Evolutionary conservation across 805 yeast genomes (phyloP).

Genomic region (Ascoidea rubescens): DNA sequence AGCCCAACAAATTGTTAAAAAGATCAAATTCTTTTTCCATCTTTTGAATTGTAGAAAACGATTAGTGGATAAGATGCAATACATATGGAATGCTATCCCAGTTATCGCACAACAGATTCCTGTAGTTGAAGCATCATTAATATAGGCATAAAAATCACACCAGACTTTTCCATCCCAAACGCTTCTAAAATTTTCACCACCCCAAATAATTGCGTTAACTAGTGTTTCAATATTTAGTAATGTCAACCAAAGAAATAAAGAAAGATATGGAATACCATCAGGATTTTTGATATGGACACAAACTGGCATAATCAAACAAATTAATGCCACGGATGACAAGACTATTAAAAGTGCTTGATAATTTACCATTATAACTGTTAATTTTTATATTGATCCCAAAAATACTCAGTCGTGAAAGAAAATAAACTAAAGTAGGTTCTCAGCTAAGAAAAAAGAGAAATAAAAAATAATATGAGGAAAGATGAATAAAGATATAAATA

Average conservation of each 20-base stretch:
- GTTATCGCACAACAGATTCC: neutral
- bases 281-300: neutral
- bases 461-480: no score
- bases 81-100: neutral
- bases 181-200: neutral
- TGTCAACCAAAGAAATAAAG: neutral
- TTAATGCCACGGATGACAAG: neutral
- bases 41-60: neutral
- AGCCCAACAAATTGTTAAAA: neutral
- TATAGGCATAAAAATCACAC: neutral
- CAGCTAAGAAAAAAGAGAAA: no score
- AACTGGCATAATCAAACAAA: neutral
- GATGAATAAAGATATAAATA: no score
- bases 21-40: no score
- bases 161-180: neutral
- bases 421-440: no score
- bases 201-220: neutral
- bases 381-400: no score
- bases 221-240: neutral
- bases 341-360: neutral
- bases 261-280: neutral
- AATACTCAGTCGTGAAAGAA: no score
- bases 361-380: neutral
- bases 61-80: neutral
- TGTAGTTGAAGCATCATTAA: neutral